Base-by-base conservation (phyloP, 345 rosid genomes). In the Eutrema japonicum region DNA sequence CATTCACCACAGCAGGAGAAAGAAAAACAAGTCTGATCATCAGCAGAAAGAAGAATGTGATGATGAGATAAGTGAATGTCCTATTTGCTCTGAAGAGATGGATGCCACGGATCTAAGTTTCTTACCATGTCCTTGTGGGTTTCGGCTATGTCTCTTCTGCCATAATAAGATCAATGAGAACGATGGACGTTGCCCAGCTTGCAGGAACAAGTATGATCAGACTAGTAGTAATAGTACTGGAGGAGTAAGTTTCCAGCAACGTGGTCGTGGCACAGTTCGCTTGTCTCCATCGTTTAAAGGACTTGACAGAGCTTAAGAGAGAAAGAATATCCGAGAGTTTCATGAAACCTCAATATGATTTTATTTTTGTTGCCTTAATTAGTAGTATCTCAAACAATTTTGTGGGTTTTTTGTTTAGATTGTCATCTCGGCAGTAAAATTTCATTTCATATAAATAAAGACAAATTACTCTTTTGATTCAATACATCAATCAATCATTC, bases 101-200 rank as follows among this genome's bases (percentile, higher is more conserved):
- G 88, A 84, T 64, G 38, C 5, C 30, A 82, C 85, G 9, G 88
- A 84, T 72, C 66, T 83, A 38, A 71, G 58, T 16, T 84, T 84
- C 68, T 35, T 65, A 8, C 82, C 83, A 59, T 84, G 88, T 68
- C 45, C 65, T 45, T 84, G 88, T 43, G 82, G 85, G 36, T 82
- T 76, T 60, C 66, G 6, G 27, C 73, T 82, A 2, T 84, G 88
- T 73, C 84, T 84, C 40, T 82, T 80, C 68, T 84, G 86, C 64
- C 75, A 82, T 76, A 68, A 80, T 8, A 63, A 71, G 68, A 81
- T 83, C 74, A 73, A 50, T 7, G 81, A 81, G 53, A 66, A 51
- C 37, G 77, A 85, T 48, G 83, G 68, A 7, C 71, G 78, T 33
- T 83, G 85, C 59, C 86, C 85, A 55, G 49, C 56, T 37, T 83